Evolutionary conservation across 345 rosid species (phyloP), one percentile per base, ranked within the genome.

Genomic region (Nephelium lappaceum): DNA sequence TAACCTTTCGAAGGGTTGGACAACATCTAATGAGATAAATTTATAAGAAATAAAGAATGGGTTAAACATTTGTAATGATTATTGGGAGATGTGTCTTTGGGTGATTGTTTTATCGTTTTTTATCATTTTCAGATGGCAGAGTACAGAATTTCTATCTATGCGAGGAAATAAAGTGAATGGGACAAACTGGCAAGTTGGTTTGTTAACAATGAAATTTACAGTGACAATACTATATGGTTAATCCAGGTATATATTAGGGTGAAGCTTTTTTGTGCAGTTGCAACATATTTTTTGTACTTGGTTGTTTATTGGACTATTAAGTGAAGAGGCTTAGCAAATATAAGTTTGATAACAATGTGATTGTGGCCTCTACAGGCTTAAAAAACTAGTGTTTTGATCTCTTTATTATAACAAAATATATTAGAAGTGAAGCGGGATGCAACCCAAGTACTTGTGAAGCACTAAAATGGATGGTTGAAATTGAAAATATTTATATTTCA

Each of bases 121-220:
- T 49, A 27, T 71, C 43, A 27, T 78, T 73, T 74, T 65, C 83
- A 86, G 91, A 81, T 88, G 88, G 89, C 87, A 5, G 91, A 88
- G 79, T 88, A 88, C 81, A 78, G 91, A 72, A 57, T 88, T 6
- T 88, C 91, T 53, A 81, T 88, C 49, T 86, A 88, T 78, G 91
- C 89, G 39, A 83, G 91, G 82, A 88, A 88, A 82, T 85, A 88
- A 80, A 88, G 91, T 68, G 91, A 88, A 78, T 88, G 89, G 91
- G 91, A 88, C 76, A 89, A 88, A 83, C 73, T 88, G 77, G 91
- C 91, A 19, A 88, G 91, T 77, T 88, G 91, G 91, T 84, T 88
- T 18, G 69, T 88, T 53, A 88, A 88, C 77, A 86, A 88, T 71
- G 84, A 81, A 77, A 84, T 88, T 67, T 88, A 82, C 53, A 86